phyloP scores from a whole-genome alignment of 2,329 filamentous ascomycete genomes.

The Diaporthe capsici region DNA sequence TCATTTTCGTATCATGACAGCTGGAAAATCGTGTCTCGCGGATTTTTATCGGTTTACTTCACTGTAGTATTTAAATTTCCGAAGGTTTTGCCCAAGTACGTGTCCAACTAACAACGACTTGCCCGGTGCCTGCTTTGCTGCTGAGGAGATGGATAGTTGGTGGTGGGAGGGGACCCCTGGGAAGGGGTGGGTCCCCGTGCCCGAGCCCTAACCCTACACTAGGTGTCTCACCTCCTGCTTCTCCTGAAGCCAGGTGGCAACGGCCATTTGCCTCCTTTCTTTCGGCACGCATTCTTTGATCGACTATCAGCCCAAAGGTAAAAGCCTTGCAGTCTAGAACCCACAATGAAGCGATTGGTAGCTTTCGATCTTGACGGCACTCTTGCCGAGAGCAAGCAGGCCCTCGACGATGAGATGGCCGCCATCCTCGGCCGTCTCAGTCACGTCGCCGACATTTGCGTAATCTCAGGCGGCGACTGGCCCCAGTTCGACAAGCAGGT shows the following conservation, averaged over 20 bases:
- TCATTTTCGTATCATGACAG: too few species aligned
- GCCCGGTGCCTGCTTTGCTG: neutral
- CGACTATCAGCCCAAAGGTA: neutral
- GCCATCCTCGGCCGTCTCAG: constrained; percentile 47
- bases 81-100: neutral
- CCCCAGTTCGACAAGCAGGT: constrained; percentile 58
- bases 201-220: neutral
- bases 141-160: neutral
- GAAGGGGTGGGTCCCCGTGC: too few species aligned
- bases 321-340: neutral
- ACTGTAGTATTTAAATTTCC: too few species aligned
- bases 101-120: neutral
- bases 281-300: neutral
- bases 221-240: neutral
- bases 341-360: constrained; percentile 38
- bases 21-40: too few species aligned
- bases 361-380: constrained; percentile 43
- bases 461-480: constrained; percentile 59
- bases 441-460: constrained; percentile 54
- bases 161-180: neutral
- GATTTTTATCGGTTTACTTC: too few species aligned
- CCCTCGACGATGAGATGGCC: constrained; percentile 40
- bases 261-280: neutral
- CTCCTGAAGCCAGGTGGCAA: neutral
- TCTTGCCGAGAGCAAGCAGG: constrained; percentile 42